Conservation (phyloP, 1,284 basidiomycete species). For the Coniferiporia weirii region DNA sequence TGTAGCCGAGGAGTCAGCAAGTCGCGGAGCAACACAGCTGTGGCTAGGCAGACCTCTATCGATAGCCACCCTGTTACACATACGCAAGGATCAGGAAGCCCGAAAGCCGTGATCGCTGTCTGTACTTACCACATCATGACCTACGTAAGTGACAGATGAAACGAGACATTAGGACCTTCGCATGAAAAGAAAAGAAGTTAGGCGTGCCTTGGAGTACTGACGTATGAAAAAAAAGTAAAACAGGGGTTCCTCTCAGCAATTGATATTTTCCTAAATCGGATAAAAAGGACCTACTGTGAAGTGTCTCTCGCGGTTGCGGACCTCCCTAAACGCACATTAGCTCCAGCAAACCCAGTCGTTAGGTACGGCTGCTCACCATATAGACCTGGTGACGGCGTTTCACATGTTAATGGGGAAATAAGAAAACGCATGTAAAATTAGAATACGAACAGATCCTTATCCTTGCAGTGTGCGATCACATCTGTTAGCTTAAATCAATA, state of each 20-base stretch:
- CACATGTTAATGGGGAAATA: constrained; percentile 20
- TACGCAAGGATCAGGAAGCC: not conserved
- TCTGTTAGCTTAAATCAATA: constrained; percentile 33
- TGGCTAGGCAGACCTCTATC: constrained; percentile 56
- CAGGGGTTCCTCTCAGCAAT: not conserved
- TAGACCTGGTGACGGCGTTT: constrained; percentile 44
- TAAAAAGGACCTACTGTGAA: constrained; percentile 63
- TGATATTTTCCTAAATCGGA: not conserved
- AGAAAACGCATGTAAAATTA: not conserved
- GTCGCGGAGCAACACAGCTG: not conserved
- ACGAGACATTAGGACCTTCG: not conserved
- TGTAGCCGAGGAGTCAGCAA: constrained; percentile 23
- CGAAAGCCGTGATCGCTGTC: too few relatives aligned
- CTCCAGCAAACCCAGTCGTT: not conserved
- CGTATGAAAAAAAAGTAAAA: constrained; percentile 1
- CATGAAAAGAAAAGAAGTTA: not conserved
- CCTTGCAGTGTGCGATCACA: constrained; percentile 58
- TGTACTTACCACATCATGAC: constrained; percentile 77
- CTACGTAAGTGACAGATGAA: constrained; percentile 29
- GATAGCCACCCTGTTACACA: constrained; percentile 71
- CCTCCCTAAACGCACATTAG: constrained; percentile 55
- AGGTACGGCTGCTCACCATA: constrained; percentile 50
- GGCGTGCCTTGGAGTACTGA: constrained; percentile 75
- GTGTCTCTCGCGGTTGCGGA: constrained; percentile 74
- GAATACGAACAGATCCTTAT: constrained; percentile 68